Base-by-base conservation (phyloP, 225 moss, liverwort and hornwort genomes). In the Sphagnum contortum region DNA sequence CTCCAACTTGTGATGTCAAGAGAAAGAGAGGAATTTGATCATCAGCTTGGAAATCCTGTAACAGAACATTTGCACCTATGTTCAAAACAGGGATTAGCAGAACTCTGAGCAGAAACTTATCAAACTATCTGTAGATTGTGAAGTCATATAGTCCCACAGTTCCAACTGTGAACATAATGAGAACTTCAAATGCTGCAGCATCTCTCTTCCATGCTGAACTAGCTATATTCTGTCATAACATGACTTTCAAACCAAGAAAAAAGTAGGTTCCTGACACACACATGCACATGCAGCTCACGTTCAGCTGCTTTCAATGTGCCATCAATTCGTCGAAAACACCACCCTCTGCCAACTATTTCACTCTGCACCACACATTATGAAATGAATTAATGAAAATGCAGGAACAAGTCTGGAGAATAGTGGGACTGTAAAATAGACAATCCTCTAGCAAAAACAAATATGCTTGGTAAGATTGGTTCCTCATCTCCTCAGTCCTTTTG, bases 1-100 rank as follows among this genome's bases (percentile, higher is more conserved):
- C 98, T 13, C 98, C 98, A 64, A 98, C 98, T 81, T 98, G 90
- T 62, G 98, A 98, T 47, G 98, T 98, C 72, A 98, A 75, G 71
- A 98, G 75, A 67, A 98, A 89, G 61, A 98, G 83, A 7, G 90
- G 80, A 48, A 98, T 91, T 9, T 74, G 66, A 1, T 83, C 71
- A 62, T 88, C 72, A 46, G 75, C 62, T 68, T 98, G 98, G 49
- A 98, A 98, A 13, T 93, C 87, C 98, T 98, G 98, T 72, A 48
- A 64, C 29, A 29, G 29, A 62, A 5, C 62, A 62, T 62, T 2
- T 3, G 5, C 5, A 5, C 4, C 13, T 4, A 44, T 59, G 14
- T 0, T 5, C 13, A 59, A 5, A 12, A 59, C 44, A 9, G 58
- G n/a, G 48, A 4, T 10, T 5, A 5, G 62, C 5, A 29, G 47